Evolutionary conservation across 805 yeast genomes (phyloP).

Genomic region (Wickerhamiella allomyrinae): DNA sequence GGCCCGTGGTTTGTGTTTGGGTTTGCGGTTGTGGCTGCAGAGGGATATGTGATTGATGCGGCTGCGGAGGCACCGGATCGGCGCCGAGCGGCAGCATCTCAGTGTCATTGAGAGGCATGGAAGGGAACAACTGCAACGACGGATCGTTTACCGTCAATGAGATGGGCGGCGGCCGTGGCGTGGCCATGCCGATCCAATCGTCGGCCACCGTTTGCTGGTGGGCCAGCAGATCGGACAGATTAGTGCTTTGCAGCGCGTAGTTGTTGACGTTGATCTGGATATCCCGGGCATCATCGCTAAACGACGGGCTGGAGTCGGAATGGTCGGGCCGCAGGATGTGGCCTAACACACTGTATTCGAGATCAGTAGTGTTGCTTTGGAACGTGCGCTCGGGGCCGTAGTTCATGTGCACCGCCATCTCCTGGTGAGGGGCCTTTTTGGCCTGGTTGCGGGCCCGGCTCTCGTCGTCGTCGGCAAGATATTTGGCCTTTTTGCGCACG

Average conservation of each 20-base stretch:
- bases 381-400: conserved; percentile 11
- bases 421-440: not conserved
- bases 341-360: conserved; percentile 25
- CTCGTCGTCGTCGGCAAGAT: conserved; percentile 39
- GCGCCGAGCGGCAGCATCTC: not conserved
- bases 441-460: not conserved
- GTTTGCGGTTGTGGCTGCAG: not conserved
- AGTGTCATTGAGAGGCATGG: not conserved
- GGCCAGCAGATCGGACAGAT: not conserved
- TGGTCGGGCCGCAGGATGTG: conserved; percentile 17
- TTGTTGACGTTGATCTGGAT: conserved; percentile 9
- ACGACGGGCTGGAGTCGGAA: conserved; percentile 10
- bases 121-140: not conserved
- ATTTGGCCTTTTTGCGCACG: conserved; percentile 75
- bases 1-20: not conserved
- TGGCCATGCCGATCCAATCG: conserved; percentile 18
- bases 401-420: not conserved
- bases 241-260: conserved; percentile 8
- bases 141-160: conserved; percentile 18
- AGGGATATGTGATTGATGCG: not conserved
- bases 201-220: not conserved
- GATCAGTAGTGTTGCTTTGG: conserved; percentile 24
- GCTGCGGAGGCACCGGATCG: not conserved
- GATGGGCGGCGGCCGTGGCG: conserved; percentile 16
- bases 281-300: conserved; percentile 12